phyloP scores from a whole-genome alignment of 768 basidiomycete genomes.

The Calocybe gangraenosa region DNA sequence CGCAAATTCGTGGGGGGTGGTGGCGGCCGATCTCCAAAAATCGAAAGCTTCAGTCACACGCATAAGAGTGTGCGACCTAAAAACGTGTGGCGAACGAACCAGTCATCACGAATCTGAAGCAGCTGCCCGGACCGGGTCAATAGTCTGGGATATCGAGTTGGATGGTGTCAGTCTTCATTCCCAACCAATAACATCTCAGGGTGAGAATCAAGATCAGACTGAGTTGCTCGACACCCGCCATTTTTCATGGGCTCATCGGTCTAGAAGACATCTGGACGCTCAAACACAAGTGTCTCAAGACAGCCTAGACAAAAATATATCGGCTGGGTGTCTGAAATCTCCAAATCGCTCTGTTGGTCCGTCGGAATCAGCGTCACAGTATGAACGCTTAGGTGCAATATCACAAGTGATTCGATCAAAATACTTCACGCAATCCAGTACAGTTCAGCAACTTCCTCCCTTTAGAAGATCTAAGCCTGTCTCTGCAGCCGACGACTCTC shows the following conservation, averaged over 20 bases:
- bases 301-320: too few relatives aligned
- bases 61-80: too few relatives aligned
- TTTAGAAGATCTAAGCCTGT: background rate
- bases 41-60: too few relatives aligned
- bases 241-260: background rate
- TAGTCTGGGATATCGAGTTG: conserved; percentile 55
- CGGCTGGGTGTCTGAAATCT: conserved; percentile 6
- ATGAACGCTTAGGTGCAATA: background rate
- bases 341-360: conserved; percentile 25
- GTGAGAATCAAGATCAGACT: conserved; percentile 12
- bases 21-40: too few relatives aligned
- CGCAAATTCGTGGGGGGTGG: background rate
- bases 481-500: too few relatives aligned
- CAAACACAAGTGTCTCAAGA: too few relatives aligned
- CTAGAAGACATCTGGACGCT: background rate
- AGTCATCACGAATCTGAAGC: too few relatives aligned
- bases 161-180: conserved; percentile 25
- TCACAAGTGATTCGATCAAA: conserved; percentile 4
- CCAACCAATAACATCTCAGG: background rate
- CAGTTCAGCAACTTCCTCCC: background rate
- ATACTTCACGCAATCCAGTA: conserved; percentile 4
- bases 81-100: too few relatives aligned
- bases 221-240: conserved; percentile 33
- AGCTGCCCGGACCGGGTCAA: conserved; percentile 26
- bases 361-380: conserved; percentile 57